Evolutionary conservation across 164 flowering plant genomes (phyloP).

Genomic region (Euptelea pleiosperma): DNA sequence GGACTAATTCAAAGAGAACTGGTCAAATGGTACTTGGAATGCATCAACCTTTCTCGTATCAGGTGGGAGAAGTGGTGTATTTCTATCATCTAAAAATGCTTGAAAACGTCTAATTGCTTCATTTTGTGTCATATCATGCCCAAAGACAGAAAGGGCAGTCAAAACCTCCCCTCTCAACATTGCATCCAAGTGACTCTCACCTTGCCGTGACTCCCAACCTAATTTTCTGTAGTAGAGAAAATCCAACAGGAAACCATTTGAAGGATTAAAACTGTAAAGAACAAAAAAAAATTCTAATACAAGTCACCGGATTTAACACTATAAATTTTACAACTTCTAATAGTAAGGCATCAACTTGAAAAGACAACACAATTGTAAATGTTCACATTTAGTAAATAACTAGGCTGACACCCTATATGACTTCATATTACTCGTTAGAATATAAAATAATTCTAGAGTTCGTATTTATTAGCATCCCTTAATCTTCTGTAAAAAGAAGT

Average conservation of each 20-base stretch:
- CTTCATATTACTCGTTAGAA: too few species aligned
- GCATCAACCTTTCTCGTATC: constrained; percentile 73
- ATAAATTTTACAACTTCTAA: not conserved
- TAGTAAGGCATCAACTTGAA: too few species aligned
- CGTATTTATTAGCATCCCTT: too few species aligned
- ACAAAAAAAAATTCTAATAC: not conserved
- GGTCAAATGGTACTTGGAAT: not conserved
- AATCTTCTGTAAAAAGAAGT: too few species aligned
- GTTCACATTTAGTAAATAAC: too few species aligned
- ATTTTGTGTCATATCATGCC: constrained; percentile 56
- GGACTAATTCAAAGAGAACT: not conserved
- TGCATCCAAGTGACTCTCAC: constrained; percentile 87
- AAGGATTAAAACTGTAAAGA: constrained; percentile 6
- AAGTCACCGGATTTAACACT: not conserved
- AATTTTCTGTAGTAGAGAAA: constrained; percentile 53
- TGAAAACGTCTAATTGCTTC: constrained; percentile 78
- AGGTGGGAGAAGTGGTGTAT: constrained; percentile 77
- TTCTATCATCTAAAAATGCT: constrained; percentile 71
- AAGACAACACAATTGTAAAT: too few species aligned
- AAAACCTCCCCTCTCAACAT: constrained; percentile 94
- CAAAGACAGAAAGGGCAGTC: constrained; percentile 72
- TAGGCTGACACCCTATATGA: too few species aligned
- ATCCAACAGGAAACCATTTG: constrained; percentile 6
- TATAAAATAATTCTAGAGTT: too few species aligned
- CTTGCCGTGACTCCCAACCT: constrained; percentile 84